phyloP scores from a whole-genome alignment of 1,139 yeast species.

The Debaryomyces sp. region DNA sequence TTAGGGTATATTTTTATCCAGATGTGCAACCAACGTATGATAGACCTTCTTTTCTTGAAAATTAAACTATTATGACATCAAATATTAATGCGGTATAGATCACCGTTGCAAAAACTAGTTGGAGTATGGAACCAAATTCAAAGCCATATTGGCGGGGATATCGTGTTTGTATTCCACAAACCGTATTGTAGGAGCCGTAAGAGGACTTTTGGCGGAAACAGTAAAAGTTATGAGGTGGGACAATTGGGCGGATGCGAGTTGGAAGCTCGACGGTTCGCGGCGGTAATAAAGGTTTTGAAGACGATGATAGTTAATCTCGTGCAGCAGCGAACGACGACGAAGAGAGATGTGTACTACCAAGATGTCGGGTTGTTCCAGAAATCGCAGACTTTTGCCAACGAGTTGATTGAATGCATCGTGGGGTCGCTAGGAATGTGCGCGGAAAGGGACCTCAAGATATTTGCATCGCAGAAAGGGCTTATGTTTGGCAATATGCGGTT shows the following conservation, averaged over 20 bases:
- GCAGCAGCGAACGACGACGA: conserved; percentile 39
- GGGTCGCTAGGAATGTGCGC: conserved; percentile 29
- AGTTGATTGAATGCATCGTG: conserved; percentile 36
- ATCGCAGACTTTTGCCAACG: conserved; percentile 49
- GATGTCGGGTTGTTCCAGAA: conserved; percentile 57
- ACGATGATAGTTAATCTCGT: conserved; percentile 22
- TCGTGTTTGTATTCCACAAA: conserved; percentile 6
- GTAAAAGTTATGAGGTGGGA: conserved; percentile 1
- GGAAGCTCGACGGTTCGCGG: conserved; percentile 15
- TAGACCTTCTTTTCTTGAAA: not conserved
- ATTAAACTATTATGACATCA: not conserved
- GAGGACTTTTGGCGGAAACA: not conserved
- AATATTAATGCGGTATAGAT: conserved; percentile 7
- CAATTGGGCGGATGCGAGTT: conserved; percentile 10
- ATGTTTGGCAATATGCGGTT: conserved; percentile 43
- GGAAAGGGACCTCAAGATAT: conserved; percentile 41
- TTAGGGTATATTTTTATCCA: conserved; percentile 7
- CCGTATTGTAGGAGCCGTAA: not conserved
- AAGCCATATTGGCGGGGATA: conserved; percentile 1
- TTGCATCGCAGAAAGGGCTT: conserved; percentile 67
- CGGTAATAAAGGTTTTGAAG: conserved; percentile 21
- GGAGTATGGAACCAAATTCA: conserved; percentile 10
- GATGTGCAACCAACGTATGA: conserved; percentile 6
- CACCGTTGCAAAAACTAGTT: conserved; percentile 10
- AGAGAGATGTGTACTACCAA: conserved; percentile 66